phyloP scores from a whole-genome alignment of 441 rosid genomes.

The Kokia cookei region DNA sequence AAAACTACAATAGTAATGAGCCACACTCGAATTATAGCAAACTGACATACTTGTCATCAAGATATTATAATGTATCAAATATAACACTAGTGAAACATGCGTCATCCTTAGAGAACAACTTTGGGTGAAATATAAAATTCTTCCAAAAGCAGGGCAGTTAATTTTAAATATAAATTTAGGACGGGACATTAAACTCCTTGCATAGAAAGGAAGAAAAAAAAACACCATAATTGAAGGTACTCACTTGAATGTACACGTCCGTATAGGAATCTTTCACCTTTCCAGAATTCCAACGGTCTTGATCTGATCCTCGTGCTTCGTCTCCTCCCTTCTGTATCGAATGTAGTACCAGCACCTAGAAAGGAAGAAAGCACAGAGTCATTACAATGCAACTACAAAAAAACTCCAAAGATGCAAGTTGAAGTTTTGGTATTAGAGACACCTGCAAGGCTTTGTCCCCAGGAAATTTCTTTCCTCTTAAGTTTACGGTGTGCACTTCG shows the following conservation, averaged over 20 bases:
- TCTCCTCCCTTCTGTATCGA: slow-evolving; percentile 53
- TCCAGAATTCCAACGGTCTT: slow-evolving; percentile 93
- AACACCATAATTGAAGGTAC: slow-evolving; percentile 16
- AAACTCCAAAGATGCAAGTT: background rate
- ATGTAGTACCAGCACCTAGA: slow-evolving; percentile 59
- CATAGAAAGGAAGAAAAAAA: background rate
- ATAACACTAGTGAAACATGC: background rate
- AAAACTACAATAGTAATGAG: background rate
- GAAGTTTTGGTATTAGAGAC: slow-evolving; percentile 5
- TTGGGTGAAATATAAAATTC: background rate
- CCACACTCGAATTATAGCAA: background rate
- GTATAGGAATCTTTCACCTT: slow-evolving; percentile 81
- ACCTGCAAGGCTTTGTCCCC: slow-evolving; percentile 73
- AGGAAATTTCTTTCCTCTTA: slow-evolving; percentile 16
- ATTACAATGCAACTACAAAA: slow-evolving; percentile 1
- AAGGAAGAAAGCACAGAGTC: slow-evolving; percentile 2
- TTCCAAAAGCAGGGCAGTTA: background rate
- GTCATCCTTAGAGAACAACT: background rate
- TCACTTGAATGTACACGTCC: slow-evolving; percentile 91
- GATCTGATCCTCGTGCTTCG: slow-evolving; percentile 86
- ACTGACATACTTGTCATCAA: background rate
- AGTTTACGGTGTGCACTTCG: slow-evolving; percentile 14
- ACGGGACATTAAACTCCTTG: background rate
- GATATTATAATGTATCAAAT: background rate
- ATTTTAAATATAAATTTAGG: background rate